phyloP scores from a whole-genome alignment of 805 yeast species.

The Metschnikowia arizonensis region DNA sequence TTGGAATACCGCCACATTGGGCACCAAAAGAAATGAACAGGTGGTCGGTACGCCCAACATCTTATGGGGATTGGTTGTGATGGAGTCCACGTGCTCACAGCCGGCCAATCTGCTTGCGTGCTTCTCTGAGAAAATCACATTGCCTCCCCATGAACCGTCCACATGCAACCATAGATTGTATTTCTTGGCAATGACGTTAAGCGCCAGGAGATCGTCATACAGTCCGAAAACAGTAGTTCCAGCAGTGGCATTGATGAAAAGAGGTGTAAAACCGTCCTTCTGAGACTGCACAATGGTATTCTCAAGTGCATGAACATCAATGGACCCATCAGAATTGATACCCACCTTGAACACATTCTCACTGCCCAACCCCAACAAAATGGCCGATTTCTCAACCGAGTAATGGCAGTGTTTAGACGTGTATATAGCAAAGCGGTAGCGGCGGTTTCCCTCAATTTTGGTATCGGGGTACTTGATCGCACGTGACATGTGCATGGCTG shows the following conservation, averaged over 20 bases:
- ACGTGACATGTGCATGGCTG: constrained; percentile 75
- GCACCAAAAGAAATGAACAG: constrained; percentile 68
- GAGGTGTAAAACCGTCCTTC: constrained; percentile 60
- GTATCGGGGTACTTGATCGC: constrained; percentile 65
- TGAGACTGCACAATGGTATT: constrained; percentile 40
- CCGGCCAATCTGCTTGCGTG: constrained; percentile 52
- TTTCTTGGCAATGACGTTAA: constrained; percentile 50
- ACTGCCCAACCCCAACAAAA: constrained; percentile 68
- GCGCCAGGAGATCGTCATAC: constrained; percentile 61
- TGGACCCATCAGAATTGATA: constrained; percentile 51
- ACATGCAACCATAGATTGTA: constrained; percentile 73
- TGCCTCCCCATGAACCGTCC: constrained; percentile 93
- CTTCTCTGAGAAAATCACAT: constrained; percentile 58
- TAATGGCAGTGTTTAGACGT: constrained; percentile 74
- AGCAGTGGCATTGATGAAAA: constrained; percentile 78
- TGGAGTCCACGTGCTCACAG: constrained; percentile 61
- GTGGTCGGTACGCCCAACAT: constrained; percentile 85
- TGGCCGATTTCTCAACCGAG: constrained; percentile 78
- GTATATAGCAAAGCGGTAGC: constrained; percentile 59
- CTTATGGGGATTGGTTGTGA: constrained; percentile 82
- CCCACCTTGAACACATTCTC: constrained; percentile 58
- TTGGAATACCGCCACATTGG: constrained; percentile 62
- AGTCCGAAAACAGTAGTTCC: constrained; percentile 89
- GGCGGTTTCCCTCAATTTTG: constrained; percentile 52
- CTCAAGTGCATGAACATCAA: constrained; percentile 50